Evolutionary conservation across 1,284 basidiomycete species (phyloP), one percentile per base, ranked within the genome.

Genomic region (Ganoderma resinaceum): DNA sequence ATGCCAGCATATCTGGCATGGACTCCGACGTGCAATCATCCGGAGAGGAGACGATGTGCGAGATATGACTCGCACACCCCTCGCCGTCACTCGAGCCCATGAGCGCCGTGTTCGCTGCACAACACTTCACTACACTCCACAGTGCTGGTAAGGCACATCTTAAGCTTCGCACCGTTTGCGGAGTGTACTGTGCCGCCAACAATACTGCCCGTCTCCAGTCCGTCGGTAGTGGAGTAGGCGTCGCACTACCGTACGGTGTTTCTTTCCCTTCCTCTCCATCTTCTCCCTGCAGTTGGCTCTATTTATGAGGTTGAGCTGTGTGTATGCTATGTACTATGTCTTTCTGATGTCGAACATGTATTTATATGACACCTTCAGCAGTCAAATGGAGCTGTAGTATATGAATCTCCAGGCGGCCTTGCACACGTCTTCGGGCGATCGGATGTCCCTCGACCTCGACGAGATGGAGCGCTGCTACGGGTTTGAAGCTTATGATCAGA

Each of bases 31-130:
- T n/a, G n/a, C n/a, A n/a, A n/a, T n/a, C n/a, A n/a, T n/a, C n/a
- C n/a, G n/a, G n/a, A n/a, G n/a, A n/a, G 42, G 29, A 20, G 12
- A 66, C 61, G 1, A 38, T 65, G 18, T 63, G 53, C 33, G 60
- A n/a, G 31, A 12, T n/a, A 3, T 57, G 16, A 57, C 31, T 57
- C 16, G 31, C 18, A 16, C 53, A 57, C n/a, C 3, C 43, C 43
- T 46, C 43, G 4, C 7, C 43, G n/a, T n/a, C n/a, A n/a, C n/a
- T n/a, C n/a, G n/a, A n/a, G 42, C 42, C 20, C 42, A 43, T 20
- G 42, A 18, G 42, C 42, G 18, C 16, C 42, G 43, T 6, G 43
- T 8, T 46, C 20, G 20, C 8, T 9, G 43, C 20, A 7, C 7
- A 43, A 43, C 42, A 6, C 16, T 42, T 18, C 16, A 1, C 12